These are phyloP conservation scores for Mortierella sp. DNA, from an alignment of 371 early-diverging fungal genomes.

Conservation along the genomic window DNA sequence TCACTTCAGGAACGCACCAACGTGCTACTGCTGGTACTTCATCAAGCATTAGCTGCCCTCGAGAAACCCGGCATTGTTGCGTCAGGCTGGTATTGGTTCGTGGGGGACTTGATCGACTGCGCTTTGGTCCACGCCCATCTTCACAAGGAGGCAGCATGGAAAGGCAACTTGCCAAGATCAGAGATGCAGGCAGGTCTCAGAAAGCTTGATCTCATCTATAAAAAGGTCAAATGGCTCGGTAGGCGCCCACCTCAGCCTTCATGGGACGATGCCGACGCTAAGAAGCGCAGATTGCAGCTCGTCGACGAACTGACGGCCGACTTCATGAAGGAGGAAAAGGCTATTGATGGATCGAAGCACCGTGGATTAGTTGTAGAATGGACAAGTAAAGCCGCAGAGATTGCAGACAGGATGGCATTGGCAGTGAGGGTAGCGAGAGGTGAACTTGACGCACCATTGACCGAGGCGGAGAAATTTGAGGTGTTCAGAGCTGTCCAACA, in stretches of 20 bases:
- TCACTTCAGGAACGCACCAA: background rate
- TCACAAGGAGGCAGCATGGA: background rate
- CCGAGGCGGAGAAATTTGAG: conserved; percentile 41
- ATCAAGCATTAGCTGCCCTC: conserved; percentile 7
- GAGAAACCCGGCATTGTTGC: too few relatives aligned
- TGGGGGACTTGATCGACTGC: conserved; percentile 37
- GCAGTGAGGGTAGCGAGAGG: conserved; percentile 13
- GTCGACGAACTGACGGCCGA: too few relatives aligned
- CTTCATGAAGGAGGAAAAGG: too few relatives aligned
- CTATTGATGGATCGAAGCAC: too few relatives aligned
- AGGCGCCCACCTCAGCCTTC: too few relatives aligned
- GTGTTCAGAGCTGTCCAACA: conserved; percentile 53
- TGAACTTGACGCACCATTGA: background rate
- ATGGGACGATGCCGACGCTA: too few relatives aligned
- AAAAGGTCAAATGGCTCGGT: too few relatives aligned
- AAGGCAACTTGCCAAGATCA: background rate
- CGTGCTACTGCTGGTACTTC: background rate
- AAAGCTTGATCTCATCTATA: too few relatives aligned
- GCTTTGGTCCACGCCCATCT: conserved; percentile 3
- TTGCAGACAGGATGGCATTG: background rate
- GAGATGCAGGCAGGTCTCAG: too few relatives aligned
- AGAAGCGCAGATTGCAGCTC: too few relatives aligned
- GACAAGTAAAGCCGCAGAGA: background rate
- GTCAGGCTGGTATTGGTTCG: conserved; percentile 55
- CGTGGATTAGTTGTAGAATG: too few relatives aligned